Evolutionary conservation across 2,329 filamentous ascomycete genomes (phyloP), one percentile per base, ranked within the genome.

Genomic region (Xylaria sp.): DNA sequence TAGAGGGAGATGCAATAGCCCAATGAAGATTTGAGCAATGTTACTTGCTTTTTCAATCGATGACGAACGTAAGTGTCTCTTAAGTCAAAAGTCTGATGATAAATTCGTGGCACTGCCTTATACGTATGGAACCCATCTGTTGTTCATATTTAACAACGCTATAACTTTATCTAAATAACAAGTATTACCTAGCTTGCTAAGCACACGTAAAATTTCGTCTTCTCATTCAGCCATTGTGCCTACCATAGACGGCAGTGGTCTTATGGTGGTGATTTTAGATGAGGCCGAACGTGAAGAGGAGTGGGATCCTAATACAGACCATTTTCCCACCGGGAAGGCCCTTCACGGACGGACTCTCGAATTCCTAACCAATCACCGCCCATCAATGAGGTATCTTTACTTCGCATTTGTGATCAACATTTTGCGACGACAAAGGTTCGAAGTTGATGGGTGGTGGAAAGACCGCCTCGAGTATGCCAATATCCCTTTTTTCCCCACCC

Each of bases 201-300:
- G n/a, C n/a, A n/a, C n/a, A n/a, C n/a, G n/a, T n/a, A n/a, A n/a
- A n/a, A n/a, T n/a, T n/a, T n/a, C n/a, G n/a, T n/a, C n/a, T n/a
- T n/a, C n/a, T n/a, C n/a, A n/a, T n/a, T n/a, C n/a, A 51, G 62
- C 62, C 22, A 66, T 68, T 56, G 50, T 68, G 25, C 63, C 63
- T 31, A 63, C 63, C 2, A 59, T 11, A 49, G 66, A 66, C 51
- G 58, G 62, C 39, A 55, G 42, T 47, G 44, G 39, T 57, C 50
- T 66, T 49, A 66, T 60, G 63, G 58, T 63, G 20, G 36, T 61
- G 5, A 45, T 65, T 62, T 42, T 59, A 42, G 59, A 62, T 55
- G 55, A 68, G 50, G 47, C 20, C 58, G 45, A 59, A 39, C 53
- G 42, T 51, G 31, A 38, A 56, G 36, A 54, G 49, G 54, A 51